phyloP scores from a whole-genome alignment of 345 rosid species.

The Durio zibethinus region DNA sequence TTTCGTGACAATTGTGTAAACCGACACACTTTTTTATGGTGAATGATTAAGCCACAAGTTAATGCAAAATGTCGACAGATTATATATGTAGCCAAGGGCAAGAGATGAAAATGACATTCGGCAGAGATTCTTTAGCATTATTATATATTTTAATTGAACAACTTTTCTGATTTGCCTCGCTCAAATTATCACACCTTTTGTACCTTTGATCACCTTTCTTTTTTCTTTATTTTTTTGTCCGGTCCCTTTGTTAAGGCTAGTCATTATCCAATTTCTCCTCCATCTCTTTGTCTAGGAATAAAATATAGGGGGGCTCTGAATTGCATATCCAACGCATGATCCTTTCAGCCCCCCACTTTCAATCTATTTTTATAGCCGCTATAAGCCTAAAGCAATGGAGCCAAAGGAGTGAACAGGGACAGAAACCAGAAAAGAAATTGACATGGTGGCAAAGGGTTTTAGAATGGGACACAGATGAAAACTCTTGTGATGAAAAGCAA shows the following conservation, averaged over 20 bases:
- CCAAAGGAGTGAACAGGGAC: slow-evolving; percentile 12
- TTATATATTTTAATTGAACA: too few relatives aligned
- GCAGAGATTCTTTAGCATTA: neutral
- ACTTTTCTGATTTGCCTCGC: neutral
- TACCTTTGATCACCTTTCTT: neutral
- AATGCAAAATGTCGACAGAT: neutral
- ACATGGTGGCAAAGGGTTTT: neutral
- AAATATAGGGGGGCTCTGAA: neutral
- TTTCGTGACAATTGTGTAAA: slow-evolving; percentile 13
- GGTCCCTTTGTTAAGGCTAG: slow-evolving; percentile 6
- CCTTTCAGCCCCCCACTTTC: neutral
- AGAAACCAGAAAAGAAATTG: neutral
- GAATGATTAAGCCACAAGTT: neutral
- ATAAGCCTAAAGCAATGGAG: slow-evolving; percentile 18
- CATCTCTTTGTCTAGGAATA: slow-evolving; percentile 15
- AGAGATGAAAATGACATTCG: slow-evolving; percentile 11
- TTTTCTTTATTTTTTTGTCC: neutral
- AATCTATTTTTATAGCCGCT: neutral
- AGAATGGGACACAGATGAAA: slow-evolving; percentile 19
- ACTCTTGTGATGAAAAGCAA: slow-evolving; percentile 13
- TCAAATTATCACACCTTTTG: slow-evolving; percentile 15
- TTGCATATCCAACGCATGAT: neutral
- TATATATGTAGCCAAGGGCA: neutral
- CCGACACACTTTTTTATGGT: neutral
- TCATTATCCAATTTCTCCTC: neutral